Base-by-base conservation (phyloP, 2,329 filamentous ascomycete genomes). In the Blumeria graminis region DNA sequence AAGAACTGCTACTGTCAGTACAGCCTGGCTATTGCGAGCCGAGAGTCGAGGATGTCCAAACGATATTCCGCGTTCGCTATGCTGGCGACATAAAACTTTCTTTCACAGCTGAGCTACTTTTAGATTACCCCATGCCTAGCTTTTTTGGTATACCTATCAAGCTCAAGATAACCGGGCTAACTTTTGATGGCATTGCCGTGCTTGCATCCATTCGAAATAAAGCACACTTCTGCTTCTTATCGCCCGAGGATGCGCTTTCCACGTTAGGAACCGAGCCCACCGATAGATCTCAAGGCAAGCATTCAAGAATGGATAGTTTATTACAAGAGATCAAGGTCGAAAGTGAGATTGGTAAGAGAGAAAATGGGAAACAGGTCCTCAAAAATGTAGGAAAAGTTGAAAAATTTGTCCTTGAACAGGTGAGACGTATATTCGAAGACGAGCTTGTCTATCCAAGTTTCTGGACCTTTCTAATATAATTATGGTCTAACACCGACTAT, bases 381-480 rank as follows among this genome's bases (percentile, higher is more conserved):
- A 96, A 95, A 74, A 98, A 98, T 68, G 90, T 98, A 54, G 90
- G 92, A 58, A 98, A 98, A 74, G 92, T 98, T 57, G 92, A 98
- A 72, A 84, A 87, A 64, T 98, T 98, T 68, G 87, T 98, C 57
- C 74, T 98, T 58, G 90, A 96, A 68, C 90, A 96, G 70, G 92
- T 98, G 60, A 81, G 90, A 66, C 79, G 88, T 65, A 96, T 98
- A 63, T 96, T 98, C 65, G 92, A 98, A 70, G 92, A 96, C 67
- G 92, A 98, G 68, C 92, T 96, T 71, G 89, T 96, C 60, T 96
- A 94, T 71, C 92, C 92, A 48, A 95, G 89, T 69, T 96, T 93
- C 69, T 96, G 90, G 89, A 96, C 90, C 0, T 95, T 96, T 68
- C 71, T 98, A 63, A 82, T 96, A 48, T 94, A 48, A 62, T 18